Percentiles rank a stretch among this genome's conserved stretches.
Conservation (phyloP, 1,139 yeast species). For the Hansenula sp. region DNA sequence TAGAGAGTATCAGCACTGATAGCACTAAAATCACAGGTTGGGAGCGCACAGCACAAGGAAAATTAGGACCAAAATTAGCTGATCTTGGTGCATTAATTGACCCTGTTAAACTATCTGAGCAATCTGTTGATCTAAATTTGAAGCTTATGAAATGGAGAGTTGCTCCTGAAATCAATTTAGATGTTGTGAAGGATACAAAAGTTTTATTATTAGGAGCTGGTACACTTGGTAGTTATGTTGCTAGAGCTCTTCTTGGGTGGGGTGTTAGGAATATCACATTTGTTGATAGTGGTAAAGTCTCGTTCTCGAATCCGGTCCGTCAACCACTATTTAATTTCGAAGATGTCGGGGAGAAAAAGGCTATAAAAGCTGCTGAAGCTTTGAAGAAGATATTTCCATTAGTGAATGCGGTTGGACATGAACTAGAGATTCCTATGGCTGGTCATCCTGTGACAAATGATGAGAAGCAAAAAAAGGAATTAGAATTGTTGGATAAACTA, state of each 20-base stretch:
- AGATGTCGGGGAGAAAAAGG: conserved; percentile 75
- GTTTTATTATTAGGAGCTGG: conserved; percentile 92
- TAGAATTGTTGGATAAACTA: conserved; percentile 45
- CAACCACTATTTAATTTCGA: conserved; percentile 80
- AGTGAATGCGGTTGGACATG: conserved; percentile 56
- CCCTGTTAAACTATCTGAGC: conserved; percentile 79
- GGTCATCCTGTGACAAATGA: conserved; percentile 78
- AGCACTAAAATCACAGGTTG: conserved; percentile 62
- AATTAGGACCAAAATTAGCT: conserved; percentile 75
- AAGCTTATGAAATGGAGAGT: conserved; percentile 96
- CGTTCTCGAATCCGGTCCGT: conserved; percentile 92
- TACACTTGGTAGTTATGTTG: conserved; percentile 88
- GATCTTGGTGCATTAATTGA: conserved; percentile 77
- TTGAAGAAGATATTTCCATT: conserved; percentile 74
- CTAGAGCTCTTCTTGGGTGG: conserved; percentile 88
- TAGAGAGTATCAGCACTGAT: conserved; percentile 11
- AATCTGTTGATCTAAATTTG: conserved; percentile 85
- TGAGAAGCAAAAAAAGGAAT: conserved; percentile 44
- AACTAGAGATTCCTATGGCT: conserved; percentile 86
- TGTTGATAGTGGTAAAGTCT: conserved; percentile 84
- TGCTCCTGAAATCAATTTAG: conserved; percentile 75
- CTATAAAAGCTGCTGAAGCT: conserved; percentile 70
- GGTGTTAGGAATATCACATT: conserved; percentile 82
- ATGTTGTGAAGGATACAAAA: conserved; percentile 50
- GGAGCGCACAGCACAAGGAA: conserved; percentile 77